These are phyloP conservation scores for Floccularia luteovirens DNA, from an alignment of 768 basidiomycete genomes.

Conservation along the genomic window DNA sequence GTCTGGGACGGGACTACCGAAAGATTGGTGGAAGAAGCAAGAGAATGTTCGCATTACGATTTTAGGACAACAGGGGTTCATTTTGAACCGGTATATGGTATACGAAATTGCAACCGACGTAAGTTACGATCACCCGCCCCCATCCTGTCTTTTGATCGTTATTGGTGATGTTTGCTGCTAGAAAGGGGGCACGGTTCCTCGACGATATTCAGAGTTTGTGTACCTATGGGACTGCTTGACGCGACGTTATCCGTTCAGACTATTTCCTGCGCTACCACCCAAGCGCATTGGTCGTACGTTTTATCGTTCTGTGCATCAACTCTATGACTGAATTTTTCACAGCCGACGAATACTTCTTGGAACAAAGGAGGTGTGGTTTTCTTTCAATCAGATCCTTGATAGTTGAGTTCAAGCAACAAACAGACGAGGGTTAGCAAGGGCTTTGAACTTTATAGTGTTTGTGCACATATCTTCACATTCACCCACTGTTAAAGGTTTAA, in stretches of 20 bases:
- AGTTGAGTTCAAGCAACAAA: not conserved
- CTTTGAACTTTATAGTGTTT: constrained; percentile 72
- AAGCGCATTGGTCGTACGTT: constrained; percentile 84
- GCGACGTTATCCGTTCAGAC: constrained; percentile 88
- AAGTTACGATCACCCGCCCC: constrained; percentile 16
- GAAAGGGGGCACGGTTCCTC: constrained; percentile 61
- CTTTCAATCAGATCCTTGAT: not conserved
- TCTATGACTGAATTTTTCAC: constrained; percentile 5
- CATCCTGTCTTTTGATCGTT: constrained; percentile 6
- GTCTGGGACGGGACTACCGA: constrained; percentile 64
- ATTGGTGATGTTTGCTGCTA: constrained; percentile 16
- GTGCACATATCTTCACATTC: constrained; percentile 13
- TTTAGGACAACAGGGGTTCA: constrained; percentile 87
- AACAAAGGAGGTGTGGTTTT: constrained; percentile 65
- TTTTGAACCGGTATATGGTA: constrained; percentile 79
- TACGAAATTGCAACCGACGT: constrained; percentile 80
- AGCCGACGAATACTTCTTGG: constrained; percentile 89
- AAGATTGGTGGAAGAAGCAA: constrained; percentile 84
- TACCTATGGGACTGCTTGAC: constrained; percentile 84
- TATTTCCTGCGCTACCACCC: constrained; percentile 82
- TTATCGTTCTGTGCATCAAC: constrained; percentile 2
- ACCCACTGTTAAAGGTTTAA: not conserved
- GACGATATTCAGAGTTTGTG: constrained; percentile 91
- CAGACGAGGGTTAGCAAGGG: constrained; percentile 76
- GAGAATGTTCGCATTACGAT: constrained; percentile 66